These are phyloP conservation scores for Fistulinella prunicolor DNA, from an alignment of 768 basidiomycete genomes.

Conservation along the genomic window DNA sequence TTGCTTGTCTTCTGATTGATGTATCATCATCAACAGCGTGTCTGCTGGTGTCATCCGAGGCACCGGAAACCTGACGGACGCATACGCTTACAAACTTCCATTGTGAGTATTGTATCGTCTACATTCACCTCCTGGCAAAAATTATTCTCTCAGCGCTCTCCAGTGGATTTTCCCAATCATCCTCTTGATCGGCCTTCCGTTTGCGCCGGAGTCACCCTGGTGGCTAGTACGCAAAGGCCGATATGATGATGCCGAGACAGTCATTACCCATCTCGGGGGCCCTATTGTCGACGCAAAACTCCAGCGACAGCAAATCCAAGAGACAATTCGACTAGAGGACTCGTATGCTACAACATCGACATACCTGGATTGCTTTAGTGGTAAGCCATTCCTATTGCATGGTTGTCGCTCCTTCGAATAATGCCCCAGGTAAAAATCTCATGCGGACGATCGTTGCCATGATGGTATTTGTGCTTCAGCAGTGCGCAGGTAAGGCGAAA, in stretches of 20 bases:
- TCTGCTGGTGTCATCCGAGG: conserved; percentile 26
- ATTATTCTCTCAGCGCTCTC: conserved; percentile 16
- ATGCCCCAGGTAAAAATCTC: conserved; percentile 17
- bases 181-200: conserved; percentile 29
- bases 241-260: conserved; percentile 21
- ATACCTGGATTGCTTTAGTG: conserved; percentile 33
- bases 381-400: conserved; percentile 12
- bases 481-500: conserved; percentile 17
- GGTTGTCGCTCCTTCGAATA: too few species aligned
- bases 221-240: conserved; percentile 34
- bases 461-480: conserved; percentile 33
- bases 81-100: conserved; percentile 25
- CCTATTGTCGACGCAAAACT: conserved; percentile 23
- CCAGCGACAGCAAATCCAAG: conserved; percentile 22
- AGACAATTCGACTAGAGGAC: conserved; percentile 32
- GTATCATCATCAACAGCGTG: conserved; percentile 10
- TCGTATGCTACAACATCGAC: conserved; percentile 24
- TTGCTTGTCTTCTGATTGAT: background rate
- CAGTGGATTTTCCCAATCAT: conserved; percentile 35
- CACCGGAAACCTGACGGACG: conserved; percentile 18
- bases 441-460: conserved; percentile 27
- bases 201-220: conserved; percentile 34
- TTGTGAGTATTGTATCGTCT: conserved; percentile 15
- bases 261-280: conserved; percentile 19
- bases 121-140: background rate